Percentiles rank a stretch among this genome's conserved stretches.
Evolutionary conservation across 768 basidiomycete genomes (phyloP).

Genomic region (Trametes maxima): DNA sequence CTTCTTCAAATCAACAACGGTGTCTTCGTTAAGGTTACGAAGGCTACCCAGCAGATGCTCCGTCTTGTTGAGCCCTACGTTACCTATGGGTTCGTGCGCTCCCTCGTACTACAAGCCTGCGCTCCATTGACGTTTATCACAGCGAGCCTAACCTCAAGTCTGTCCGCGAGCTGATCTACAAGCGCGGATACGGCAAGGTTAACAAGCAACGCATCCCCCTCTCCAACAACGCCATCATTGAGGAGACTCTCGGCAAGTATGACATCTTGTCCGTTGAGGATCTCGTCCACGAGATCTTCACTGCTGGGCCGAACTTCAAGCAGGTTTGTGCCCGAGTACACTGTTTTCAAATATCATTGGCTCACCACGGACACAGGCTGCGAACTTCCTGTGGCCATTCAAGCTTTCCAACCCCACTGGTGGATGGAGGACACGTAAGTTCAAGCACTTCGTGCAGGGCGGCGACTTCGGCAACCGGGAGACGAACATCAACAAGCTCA

Average conservation of each 20-base stretch:
- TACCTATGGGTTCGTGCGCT: constrained; percentile 80
- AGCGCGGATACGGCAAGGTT: constrained; percentile 99
- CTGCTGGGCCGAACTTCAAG: constrained; percentile 98
- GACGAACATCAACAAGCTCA: constrained; percentile 95
- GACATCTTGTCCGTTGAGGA: constrained; percentile 98
- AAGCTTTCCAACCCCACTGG: constrained; percentile 99
- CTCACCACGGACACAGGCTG: constrained; percentile 50
- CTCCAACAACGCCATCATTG: constrained; percentile 91
- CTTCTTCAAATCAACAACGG: constrained; percentile 99
- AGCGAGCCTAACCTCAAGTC: constrained; percentile 97
- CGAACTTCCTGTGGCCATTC: constrained; percentile 99
- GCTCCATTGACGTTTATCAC: background rate
- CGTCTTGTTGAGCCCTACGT: constrained; percentile 97
- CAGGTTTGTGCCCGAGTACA: constrained; percentile 57
- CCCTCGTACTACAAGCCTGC: background rate
- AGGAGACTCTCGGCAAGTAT: constrained; percentile 85
- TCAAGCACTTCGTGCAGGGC: constrained; percentile 95
- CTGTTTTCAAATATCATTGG: background rate
- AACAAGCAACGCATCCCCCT: constrained; percentile 97
- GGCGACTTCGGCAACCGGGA: constrained; percentile 99
- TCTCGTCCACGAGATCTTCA: constrained; percentile 95
- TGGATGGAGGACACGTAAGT: constrained; percentile 97
- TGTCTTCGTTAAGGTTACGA: constrained; percentile 96
- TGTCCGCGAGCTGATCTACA: constrained; percentile 97
- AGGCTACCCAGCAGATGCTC: constrained; percentile 97